phyloP scores from a whole-genome alignment of 345 rosid genomes.

The Tarenaya hassleriana region DNA sequence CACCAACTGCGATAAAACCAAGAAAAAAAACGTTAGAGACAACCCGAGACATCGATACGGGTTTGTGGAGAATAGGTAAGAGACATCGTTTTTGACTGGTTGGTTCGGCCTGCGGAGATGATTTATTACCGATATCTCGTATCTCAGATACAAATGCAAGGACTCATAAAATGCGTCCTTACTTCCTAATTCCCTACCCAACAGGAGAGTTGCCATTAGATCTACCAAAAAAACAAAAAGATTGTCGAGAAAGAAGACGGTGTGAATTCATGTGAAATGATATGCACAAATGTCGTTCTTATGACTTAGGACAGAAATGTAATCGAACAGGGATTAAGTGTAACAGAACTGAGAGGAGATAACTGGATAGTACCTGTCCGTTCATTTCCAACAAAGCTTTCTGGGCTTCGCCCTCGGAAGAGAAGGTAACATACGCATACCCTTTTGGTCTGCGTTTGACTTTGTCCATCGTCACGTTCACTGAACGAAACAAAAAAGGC shows the following conservation, averaged over 20 bases:
- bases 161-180: neutral
- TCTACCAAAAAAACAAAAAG: no score
- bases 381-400: constrained; percentile 49
- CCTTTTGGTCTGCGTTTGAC: constrained; percentile 43
- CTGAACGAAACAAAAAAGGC: constrained; percentile 27
- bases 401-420: constrained; percentile 35
- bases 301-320: no score
- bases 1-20: constrained; percentile 37
- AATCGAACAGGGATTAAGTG: no score
- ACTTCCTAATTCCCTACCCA: neutral
- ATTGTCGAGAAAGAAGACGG: no score
- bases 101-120: constrained; percentile 2
- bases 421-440: constrained; percentile 50
- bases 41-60: no score
- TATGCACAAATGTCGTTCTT: no score
- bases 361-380: constrained; percentile 39
- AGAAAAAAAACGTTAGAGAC: neutral
- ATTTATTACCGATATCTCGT: no score
- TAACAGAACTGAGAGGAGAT: neutral
- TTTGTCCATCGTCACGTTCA: constrained; percentile 39
- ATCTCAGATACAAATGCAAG: no score
- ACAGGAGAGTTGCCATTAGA: no score
- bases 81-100: neutral
- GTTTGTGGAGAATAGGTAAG: neutral
- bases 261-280: neutral